Percentiles rank a stretch among this genome's conserved stretches.
Evolutionary conservation across 179 eudicot species (phyloP).

Genomic region (Silene coronaria): DNA sequence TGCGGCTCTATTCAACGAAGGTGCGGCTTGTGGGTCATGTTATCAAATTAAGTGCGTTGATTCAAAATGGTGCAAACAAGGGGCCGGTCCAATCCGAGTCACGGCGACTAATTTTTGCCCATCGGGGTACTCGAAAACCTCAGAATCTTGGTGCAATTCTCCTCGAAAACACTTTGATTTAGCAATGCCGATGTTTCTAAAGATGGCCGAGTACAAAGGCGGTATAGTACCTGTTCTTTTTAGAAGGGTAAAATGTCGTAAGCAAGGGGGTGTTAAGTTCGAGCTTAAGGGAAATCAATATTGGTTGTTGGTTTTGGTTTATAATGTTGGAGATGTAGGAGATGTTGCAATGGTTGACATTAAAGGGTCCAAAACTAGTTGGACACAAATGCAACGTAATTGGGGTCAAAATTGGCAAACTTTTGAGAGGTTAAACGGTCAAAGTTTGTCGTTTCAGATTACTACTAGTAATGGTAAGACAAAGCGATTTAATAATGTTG

Average conservation of each 20-base stretch:
- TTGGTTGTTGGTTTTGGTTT: conserved; percentile 36
- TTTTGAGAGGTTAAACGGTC: conserved; percentile 16
- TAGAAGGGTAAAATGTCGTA: conserved; percentile 26
- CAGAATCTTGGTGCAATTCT: conserved; percentile 35
- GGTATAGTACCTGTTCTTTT: conserved; percentile 36
- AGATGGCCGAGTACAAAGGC: conserved; percentile 28
- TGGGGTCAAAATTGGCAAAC: conserved; percentile 45
- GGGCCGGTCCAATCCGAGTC: conserved; percentile 24
- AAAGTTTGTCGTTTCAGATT: conserved; percentile 36
- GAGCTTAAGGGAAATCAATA: conserved; percentile 33
- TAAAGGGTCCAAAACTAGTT: conserved; percentile 30
- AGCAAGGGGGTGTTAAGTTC: conserved; percentile 36
- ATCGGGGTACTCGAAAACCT: conserved; percentile 27
- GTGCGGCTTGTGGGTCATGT: conserved; percentile 39
- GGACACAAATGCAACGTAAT: conserved; percentile 34
- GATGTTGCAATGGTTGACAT: conserved; percentile 28
- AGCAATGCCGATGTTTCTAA: conserved; percentile 32
- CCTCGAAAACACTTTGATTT: conserved; percentile 45
- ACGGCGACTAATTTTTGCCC: conserved; percentile 51
- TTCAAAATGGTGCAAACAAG: conserved; percentile 26
- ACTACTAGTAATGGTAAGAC: conserved; percentile 28
- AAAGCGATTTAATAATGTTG: conserved; percentile 21
- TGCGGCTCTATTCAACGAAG: conserved; percentile 38
- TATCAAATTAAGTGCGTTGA: conserved; percentile 30
- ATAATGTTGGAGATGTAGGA: conserved; percentile 39